phyloP scores from a whole-genome alignment of 805 yeast species.

The Cyberlindnera samutprakarnensis region DNA sequence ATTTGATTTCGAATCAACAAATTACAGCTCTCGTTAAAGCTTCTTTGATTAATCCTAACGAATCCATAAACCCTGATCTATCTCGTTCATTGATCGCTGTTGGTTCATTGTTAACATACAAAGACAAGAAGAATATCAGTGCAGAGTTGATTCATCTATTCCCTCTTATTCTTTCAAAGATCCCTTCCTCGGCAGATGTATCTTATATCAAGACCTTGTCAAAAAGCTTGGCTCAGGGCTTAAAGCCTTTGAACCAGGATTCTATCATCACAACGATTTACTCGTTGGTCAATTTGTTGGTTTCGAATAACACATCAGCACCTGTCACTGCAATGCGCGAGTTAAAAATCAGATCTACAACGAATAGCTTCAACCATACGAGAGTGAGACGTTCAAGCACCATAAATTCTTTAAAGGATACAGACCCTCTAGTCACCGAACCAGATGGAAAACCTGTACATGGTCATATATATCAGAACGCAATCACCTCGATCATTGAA shows the following conservation, averaged over 20 bases:
- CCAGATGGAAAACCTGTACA: conserved; percentile 4
- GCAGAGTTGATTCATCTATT: conserved; percentile 30
- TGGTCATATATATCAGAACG: conserved; percentile 45
- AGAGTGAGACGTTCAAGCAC: conserved; percentile 19
- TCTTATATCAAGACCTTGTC: conserved; percentile 47
- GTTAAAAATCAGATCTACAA: conserved; percentile 25
- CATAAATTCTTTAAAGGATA: conserved; percentile 8
- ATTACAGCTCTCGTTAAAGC: conserved; percentile 40
- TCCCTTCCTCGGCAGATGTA: conserved; percentile 43
- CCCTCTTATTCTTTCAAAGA: conserved; percentile 39
- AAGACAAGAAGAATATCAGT: conserved; percentile 25
- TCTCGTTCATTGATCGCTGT: conserved; percentile 44
- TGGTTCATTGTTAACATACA: conserved; percentile 45
- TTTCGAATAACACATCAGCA: conserved; percentile 40
- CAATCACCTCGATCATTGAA: conserved; percentile 59
- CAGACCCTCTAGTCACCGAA: conserved; percentile 2
- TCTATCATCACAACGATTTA: conserved; percentile 78
- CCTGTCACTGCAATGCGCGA: conserved; percentile 28
- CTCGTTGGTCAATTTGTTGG: conserved; percentile 67
- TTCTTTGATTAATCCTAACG: conserved; percentile 44
- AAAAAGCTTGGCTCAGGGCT: conserved; percentile 53
- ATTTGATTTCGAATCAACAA: conserved; percentile 34
- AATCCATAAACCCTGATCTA: conserved; percentile 44
- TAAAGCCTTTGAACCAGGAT: conserved; percentile 68
- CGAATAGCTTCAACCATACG: conserved; percentile 9